phyloP scores from a whole-genome alignment of 2,329 filamentous ascomycete species.

The Aureobasidium sp. region DNA sequence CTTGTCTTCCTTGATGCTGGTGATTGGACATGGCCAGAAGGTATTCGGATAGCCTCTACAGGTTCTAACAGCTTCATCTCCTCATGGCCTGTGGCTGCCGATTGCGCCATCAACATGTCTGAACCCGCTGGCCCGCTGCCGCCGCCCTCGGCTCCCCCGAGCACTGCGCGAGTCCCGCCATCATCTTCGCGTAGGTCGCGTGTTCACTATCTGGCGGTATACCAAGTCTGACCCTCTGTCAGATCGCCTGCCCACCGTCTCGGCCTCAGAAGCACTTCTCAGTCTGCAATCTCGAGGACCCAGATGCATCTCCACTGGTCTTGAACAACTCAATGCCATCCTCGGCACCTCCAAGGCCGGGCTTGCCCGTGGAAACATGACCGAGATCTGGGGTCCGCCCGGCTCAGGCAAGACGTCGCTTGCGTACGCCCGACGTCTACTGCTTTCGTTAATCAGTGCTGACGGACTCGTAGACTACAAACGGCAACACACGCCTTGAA shows the following conservation, averaged over 20 bases:
- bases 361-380: slow-evolving; percentile 65
- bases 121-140: not conserved
- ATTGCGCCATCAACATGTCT: not conserved
- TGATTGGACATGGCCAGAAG: not conserved
- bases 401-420: slow-evolving; percentile 79
- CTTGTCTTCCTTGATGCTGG: not conserved
- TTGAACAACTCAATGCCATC: slow-evolving; percentile 38
- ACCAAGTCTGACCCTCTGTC: slow-evolving; percentile 1
- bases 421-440: slow-evolving; percentile 48
- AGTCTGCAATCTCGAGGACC: slow-evolving; percentile 45
- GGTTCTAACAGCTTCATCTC: not conserved
- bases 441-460: not conserved
- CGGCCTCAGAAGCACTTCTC: slow-evolving; percentile 62
- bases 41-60: not conserved
- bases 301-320: slow-evolving; percentile 39
- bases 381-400: slow-evolving; percentile 81
- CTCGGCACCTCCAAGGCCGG: slow-evolving; percentile 41
- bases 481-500: slow-evolving; percentile 55
- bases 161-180: slow-evolving; percentile 12
- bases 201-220: not conserved
- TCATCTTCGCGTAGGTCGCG: slow-evolving; percentile 29
- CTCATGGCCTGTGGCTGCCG: not conserved
- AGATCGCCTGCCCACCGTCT: slow-evolving; percentile 72
- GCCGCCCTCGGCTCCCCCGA: not conserved
- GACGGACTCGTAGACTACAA: slow-evolving; percentile 50